Evolutionary conservation across 345 rosid species (phyloP).

Genomic region (Aquilaria yunnanensis): DNA sequence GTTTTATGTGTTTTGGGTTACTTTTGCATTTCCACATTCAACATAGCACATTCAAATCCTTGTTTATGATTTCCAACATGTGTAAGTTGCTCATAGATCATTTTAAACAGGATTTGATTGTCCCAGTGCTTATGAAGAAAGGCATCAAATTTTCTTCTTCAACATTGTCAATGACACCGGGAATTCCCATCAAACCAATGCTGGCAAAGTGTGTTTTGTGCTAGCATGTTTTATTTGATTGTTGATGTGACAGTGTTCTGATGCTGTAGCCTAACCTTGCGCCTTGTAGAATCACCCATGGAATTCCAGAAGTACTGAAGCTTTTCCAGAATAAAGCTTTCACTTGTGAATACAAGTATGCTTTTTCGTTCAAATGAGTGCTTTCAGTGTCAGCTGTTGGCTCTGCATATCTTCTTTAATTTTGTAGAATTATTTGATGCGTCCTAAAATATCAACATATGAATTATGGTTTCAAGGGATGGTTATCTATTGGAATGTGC

Average conservation of each 20-base stretch:
- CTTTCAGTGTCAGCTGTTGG: slow-evolving; percentile 2
- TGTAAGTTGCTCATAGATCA: background rate
- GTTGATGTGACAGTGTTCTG: slow-evolving; percentile 3
- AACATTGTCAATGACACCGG: slow-evolving; percentile 69
- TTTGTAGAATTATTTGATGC: background rate
- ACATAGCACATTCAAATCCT: too few species aligned
- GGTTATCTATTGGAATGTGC: background rate
- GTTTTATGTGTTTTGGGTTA: too few species aligned
- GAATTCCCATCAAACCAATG: slow-evolving; percentile 89
- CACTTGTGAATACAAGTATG: slow-evolving; percentile 89
- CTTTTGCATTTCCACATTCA: too few species aligned
- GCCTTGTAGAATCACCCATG: slow-evolving; percentile 60
- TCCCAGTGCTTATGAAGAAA: slow-evolving; percentile 60
- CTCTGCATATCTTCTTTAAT: background rate
- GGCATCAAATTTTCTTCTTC: slow-evolving; percentile 69
- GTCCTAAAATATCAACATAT: background rate
- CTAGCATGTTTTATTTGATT: slow-evolving; percentile 4
- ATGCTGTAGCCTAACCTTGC: slow-evolving; percentile 14
- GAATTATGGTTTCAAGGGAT: background rate
- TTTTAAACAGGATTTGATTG: slow-evolving; percentile 57
- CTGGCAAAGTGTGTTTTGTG: slow-evolving; percentile 64
- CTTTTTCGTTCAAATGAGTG: slow-evolving; percentile 11
- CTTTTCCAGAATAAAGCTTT: slow-evolving; percentile 62
- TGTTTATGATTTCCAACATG: background rate
- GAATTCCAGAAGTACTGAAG: slow-evolving; percentile 50